Percentiles rank a stretch among this genome's conserved stretches.
Evolutionary conservation across 768 basidiomycete genomes (phyloP).

Genomic region (Arthromyces matolae): DNA sequence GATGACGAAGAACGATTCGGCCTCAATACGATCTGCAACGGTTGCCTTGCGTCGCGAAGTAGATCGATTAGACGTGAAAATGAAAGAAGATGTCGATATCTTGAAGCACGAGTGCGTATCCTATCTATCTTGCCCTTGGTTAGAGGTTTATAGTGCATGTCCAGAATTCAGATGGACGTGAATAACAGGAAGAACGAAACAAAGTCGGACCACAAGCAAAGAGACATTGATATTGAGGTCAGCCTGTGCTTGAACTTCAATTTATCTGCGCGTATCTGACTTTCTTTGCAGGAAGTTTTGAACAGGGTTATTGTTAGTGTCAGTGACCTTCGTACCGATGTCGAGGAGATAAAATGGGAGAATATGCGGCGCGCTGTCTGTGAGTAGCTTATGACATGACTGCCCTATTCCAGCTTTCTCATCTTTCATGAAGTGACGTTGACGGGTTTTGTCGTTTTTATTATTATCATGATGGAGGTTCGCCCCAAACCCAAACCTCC

Average conservation of each 20-base stretch:
- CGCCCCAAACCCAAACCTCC: slow-evolving; percentile 39
- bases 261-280: background rate
- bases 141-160: background rate
- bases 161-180: slow-evolving; percentile 93
- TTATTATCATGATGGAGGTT: slow-evolving; percentile 69
- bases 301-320: slow-evolving; percentile 71
- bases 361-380: slow-evolving; percentile 83
- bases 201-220: slow-evolving; percentile 75
- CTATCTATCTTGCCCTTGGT: slow-evolving; percentile 5
- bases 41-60: slow-evolving; percentile 82
- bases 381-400: slow-evolving; percentile 31
- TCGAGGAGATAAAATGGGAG: slow-evolving; percentile 86
- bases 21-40: slow-evolving; percentile 73
- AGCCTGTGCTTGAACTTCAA: slow-evolving; percentile 11
- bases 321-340: slow-evolving; percentile 74
- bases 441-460: slow-evolving; percentile 61
- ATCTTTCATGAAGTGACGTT: slow-evolving; percentile 47
- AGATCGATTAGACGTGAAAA: slow-evolving; percentile 79
- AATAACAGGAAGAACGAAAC: slow-evolving; percentile 92
- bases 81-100: slow-evolving; percentile 88
- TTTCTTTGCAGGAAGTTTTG: slow-evolving; percentile 54
- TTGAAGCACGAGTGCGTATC: slow-evolving; percentile 86
- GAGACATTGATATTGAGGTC: slow-evolving; percentile 84
- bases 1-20: slow-evolving; percentile 78
- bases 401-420: slow-evolving; percentile 1